Percentiles rank a stretch among this genome's conserved stretches.
phyloP scores from a whole-genome alignment of 495 filamentous ascomycete genomes.

The Xylaria curta region DNA sequence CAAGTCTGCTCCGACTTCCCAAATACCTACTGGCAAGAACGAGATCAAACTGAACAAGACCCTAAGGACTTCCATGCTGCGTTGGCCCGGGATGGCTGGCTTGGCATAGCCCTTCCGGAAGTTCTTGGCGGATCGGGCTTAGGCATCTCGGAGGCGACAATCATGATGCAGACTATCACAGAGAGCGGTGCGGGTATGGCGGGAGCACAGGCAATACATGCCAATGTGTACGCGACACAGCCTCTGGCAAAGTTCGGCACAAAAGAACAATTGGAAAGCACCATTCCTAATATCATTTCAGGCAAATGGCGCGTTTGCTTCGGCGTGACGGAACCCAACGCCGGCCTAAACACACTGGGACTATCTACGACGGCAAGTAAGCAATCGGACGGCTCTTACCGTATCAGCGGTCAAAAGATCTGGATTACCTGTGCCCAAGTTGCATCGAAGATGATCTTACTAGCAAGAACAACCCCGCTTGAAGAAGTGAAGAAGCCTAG shows the following conservation, averaged over 20 bases:
- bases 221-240: conserved; percentile 79
- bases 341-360: conserved; percentile 75
- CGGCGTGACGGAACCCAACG: conserved; percentile 73
- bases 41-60: conserved; percentile 71
- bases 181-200: conserved; percentile 81
- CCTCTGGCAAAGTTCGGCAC: conserved; percentile 76
- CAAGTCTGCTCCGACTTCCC: conserved; percentile 70
- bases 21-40: conserved; percentile 72
- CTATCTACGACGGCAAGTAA: conserved; percentile 66
- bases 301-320: conserved; percentile 76
- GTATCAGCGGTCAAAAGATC: conserved; percentile 77
- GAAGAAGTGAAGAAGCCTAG: conserved; percentile 69
- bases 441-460: conserved; percentile 76
- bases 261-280: conserved; percentile 62
- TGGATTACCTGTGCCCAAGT: conserved; percentile 85
- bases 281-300: conserved; percentile 72
- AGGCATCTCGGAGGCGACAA: conserved; percentile 76
- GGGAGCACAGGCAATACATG: conserved; percentile 77
- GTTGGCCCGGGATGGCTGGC: conserved; percentile 79
- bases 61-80: conserved; percentile 77
- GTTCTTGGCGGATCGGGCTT: conserved; percentile 76
- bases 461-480: conserved; percentile 74
- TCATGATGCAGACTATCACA: conserved; percentile 86
- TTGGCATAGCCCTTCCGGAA: conserved; percentile 81
- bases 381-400: conserved; percentile 60